A percentile compares a stretch with the other conserved stretches of the same genome.
Conservation (phyloP, 805 yeast genomes). For the Yueomyces sp. region DNA sequence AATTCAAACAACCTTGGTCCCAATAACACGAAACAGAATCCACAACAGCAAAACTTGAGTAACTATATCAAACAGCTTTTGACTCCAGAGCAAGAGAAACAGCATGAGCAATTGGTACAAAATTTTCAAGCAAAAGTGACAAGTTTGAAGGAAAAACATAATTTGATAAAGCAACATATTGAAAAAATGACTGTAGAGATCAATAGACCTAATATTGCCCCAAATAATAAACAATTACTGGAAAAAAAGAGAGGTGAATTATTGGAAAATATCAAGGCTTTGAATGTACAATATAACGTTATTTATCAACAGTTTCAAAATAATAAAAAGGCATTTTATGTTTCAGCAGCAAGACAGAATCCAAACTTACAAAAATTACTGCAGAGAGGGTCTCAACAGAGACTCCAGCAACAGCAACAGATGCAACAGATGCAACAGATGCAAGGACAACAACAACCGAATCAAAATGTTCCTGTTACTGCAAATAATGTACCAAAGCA, state of each 20-base stretch:
- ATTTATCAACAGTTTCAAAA: slow-evolving; percentile 17
- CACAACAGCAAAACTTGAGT: slow-evolving; percentile 4
- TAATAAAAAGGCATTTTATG: slow-evolving; percentile 18
- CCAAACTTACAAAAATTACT: slow-evolving; percentile 18
- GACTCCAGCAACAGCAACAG: slow-evolving; percentile 2
- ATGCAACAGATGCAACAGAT: slow-evolving; percentile 6
- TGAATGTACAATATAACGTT: slow-evolving; percentile 13
- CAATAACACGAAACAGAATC: not conserved
- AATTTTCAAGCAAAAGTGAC: slow-evolving; percentile 18
- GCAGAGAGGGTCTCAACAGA: slow-evolving; percentile 15
- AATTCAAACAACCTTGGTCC: not conserved
- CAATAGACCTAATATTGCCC: slow-evolving; percentile 12
- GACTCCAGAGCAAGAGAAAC: slow-evolving; percentile 21
- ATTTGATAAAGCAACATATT: slow-evolving; percentile 19
- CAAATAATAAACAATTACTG: slow-evolving; percentile 13
- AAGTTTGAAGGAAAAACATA: slow-evolving; percentile 19
- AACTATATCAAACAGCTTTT: slow-evolving; percentile 18
- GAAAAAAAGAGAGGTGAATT: slow-evolving; percentile 16
- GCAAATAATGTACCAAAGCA: slow-evolving; percentile 1
- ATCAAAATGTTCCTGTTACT: slow-evolving; percentile 12
- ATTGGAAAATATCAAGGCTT: slow-evolving; percentile 11
- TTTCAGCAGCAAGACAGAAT: slow-evolving; percentile 23
- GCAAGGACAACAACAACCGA: slow-evolving; percentile 9
- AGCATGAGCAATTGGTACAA: slow-evolving; percentile 16
- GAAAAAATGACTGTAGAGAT: slow-evolving; percentile 19